phyloP scores from a whole-genome alignment of 2,329 filamentous ascomycete species.

The Stagonosporopsis vannaccii region DNA sequence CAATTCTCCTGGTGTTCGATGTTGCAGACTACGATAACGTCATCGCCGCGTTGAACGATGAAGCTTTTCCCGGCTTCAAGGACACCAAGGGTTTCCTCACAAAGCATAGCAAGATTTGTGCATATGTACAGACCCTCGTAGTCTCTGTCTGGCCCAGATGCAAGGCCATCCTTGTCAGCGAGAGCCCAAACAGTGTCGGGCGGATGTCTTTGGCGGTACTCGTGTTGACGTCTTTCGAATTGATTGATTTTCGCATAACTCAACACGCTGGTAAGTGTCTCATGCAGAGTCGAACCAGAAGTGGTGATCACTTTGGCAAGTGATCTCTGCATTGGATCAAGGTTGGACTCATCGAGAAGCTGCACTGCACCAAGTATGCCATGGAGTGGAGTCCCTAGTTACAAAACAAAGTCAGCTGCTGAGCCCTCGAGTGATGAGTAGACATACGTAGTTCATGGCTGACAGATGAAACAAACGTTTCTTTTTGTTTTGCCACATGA shows the following conservation, averaged over 20 bases:
- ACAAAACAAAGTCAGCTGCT: not conserved
- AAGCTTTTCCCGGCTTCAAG: constrained; percentile 10
- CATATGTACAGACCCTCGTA: constrained; percentile 21
- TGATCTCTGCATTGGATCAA: constrained; percentile 49
- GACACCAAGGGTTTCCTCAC: constrained; percentile 10
- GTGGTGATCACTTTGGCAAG: constrained; percentile 56
- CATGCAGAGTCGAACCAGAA: constrained; percentile 58
- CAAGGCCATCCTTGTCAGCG: constrained; percentile 4
- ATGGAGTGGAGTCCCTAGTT: constrained; percentile 45
- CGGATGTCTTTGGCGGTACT: constrained; percentile 16
- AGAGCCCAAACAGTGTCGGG: constrained; percentile 20
- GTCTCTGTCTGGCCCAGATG: constrained; percentile 19
- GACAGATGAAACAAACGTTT: constrained; percentile 23
- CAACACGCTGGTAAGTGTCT: constrained; percentile 42
- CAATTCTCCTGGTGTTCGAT: constrained; percentile 10
- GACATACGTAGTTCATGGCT: constrained; percentile 27
- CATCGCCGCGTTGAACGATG: not conserved
- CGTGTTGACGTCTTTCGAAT: constrained; percentile 49
- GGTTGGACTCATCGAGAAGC: constrained; percentile 53
- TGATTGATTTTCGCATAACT: constrained; percentile 28
- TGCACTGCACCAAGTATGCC: constrained; percentile 53
- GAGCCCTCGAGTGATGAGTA: not conserved
- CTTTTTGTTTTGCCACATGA: constrained; percentile 22
- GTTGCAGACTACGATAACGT: constrained; percentile 6
- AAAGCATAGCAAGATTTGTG: constrained; percentile 14